Evolutionary conservation across 208 protist species (phyloP).

Genomic region (Leptomonas seymouri): DNA sequence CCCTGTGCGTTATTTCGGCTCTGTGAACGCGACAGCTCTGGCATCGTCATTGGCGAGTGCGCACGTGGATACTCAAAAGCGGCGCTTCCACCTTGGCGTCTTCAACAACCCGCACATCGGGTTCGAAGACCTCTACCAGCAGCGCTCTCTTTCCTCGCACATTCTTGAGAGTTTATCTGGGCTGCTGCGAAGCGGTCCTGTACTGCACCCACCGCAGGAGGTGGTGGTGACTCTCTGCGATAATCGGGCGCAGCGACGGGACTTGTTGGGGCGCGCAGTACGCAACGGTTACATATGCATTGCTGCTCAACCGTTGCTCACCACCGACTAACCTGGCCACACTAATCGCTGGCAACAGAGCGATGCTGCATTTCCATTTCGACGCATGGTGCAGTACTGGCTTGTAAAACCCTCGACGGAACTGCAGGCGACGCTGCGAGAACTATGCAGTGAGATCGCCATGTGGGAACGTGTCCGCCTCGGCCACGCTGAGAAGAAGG

Average conservation of each 20-base stretch:
- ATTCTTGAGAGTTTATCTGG: conserved; percentile 40
- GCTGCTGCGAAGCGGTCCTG: neutral
- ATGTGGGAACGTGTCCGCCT: conserved; percentile 7
- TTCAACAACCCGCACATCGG: conserved; percentile 73
- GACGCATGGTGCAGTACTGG: conserved; percentile 66
- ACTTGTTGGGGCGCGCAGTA: conserved; percentile 40
- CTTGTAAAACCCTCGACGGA: conserved; percentile 27
- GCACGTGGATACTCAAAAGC: neutral
- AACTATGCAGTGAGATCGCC: conserved; percentile 13
- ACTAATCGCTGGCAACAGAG: conserved; percentile 56
- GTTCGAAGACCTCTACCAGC: conserved; percentile 51
- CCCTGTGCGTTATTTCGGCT: conserved; percentile 30
- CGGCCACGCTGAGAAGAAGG: neutral
- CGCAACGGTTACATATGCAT: conserved; percentile 51
- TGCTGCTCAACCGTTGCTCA: conserved; percentile 43
- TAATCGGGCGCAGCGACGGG: conserved; percentile 55
- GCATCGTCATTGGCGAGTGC: conserved; percentile 1
- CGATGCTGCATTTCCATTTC: conserved; percentile 56
- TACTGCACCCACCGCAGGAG: conserved; percentile 13
- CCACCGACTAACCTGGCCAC: conserved; percentile 50
- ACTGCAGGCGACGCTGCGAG: conserved; percentile 7
- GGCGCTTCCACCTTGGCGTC: conserved; percentile 33
- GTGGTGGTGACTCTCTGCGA: conserved; percentile 59
- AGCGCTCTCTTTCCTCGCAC: conserved; percentile 46
- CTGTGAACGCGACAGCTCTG: conserved; percentile 50